Evolutionary conservation across 1,284 basidiomycete genomes (phyloP), one percentile per base, ranked within the genome.

Genomic region (Ganoderma sinense): DNA sequence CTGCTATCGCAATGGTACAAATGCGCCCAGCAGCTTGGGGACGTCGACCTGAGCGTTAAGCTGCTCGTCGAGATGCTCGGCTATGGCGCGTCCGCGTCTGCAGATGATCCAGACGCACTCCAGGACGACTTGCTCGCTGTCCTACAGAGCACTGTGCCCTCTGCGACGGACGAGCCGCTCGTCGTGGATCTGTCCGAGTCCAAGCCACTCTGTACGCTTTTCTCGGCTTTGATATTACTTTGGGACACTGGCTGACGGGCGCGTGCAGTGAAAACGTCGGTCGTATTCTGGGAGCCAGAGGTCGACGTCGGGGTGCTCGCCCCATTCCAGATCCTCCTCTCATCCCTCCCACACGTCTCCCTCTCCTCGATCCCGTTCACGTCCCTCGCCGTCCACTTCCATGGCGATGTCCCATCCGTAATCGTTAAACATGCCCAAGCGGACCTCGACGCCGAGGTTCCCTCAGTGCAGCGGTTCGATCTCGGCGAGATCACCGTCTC

Each of bases 11-110:
- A 91, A 29, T 96, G 94, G 92, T 94, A 94, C 81, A 84, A 89
- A 1, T 96, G 93, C 78, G 93, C 94, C 1, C 90, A 91, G 78
- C 87, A 87, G 73, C 84, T 94, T 0, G 92, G 90, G 1, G 90
- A 94, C 74, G 88, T 94, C 33, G 93, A 94, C 70, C 83, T 91
- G 33, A 91, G 92, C 55, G 88, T 95, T 33, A 86, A 85, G 69
- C 79, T 96, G 23, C 79, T 96, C 68, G 77, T 96, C n/a, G 94
- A 97, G 79, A 91, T 95, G 89, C 82, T 97, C 66, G 88, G 88
- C 14, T 88, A 93, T 75, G 81, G 79, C 55, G 31, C 74, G 8
- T 68, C 65, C 20, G 79, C 67, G 75, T 10, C 82, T 84, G 51
- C 77, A 80, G 13, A 87, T 26, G 87, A 87, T 55, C 81, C 83